Evolutionary conservation across 2,329 filamentous ascomycete species (phyloP), one percentile per base, ranked within the genome.

Genomic region (Herpomyces periplanetae): DNA sequence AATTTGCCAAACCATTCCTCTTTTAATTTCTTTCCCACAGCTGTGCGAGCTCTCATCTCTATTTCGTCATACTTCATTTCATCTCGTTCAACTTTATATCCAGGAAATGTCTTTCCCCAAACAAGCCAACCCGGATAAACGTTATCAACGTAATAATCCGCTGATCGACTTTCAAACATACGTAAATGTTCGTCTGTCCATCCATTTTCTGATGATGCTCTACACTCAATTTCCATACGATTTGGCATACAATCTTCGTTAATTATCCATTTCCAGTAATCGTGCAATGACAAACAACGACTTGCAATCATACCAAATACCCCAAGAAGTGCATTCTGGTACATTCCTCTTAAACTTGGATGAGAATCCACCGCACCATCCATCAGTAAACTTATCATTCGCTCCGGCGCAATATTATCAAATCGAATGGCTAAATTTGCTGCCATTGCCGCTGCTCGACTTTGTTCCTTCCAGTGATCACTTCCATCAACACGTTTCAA

Each of bases 61-160:
- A 66, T 43, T 7, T 66, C 58, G 30, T 96, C 80, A 30, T 80
- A 96, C 17, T 53, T 37, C 44, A 87, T 31, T 37, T 58, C 38
- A 34, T 41, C 26, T 24, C 42, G 44, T 20, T 64, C 60, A 2
- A 63, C 56, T 24, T 57, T 55, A 35, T 61, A 71, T 0, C 62
- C 80, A 7, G 57, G 59, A 45, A 91, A 75, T 13, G 50, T 56
- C 37, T 80, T 68, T 20, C 63, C 64, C 80, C 80, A 96, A 1
- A 85, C 71, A 8, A 96, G 49, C 84, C 84, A 96, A 13, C 80
- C 80, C 3, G 75, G 69, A 33, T 84, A 65, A 33, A 91, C 75
- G 21, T 58, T 53, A 33, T 96, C 80, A 17, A 91, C 57, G 34
- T 73, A 84, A 35, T 84, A 87, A 26, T 85, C 59, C 0, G 68